Evolutionary conservation across 805 yeast species (phyloP).

Genomic region (Candida vaughaniae): DNA sequence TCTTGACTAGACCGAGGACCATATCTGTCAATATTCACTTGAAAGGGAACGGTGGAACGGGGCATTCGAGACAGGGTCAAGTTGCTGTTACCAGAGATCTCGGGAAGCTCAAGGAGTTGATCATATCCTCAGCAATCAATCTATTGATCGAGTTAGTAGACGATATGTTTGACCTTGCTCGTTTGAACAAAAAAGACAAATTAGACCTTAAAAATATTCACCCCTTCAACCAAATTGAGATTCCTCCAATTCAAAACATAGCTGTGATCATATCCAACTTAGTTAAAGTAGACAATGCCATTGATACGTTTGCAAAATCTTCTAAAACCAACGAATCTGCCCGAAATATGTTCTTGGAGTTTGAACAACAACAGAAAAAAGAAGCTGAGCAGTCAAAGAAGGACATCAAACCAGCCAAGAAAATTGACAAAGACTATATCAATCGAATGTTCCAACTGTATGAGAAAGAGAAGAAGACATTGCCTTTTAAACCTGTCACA

Average conservation of each 20-base stretch:
- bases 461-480: slow-evolving; percentile 5
- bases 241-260: slow-evolving; percentile 48
- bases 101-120: slow-evolving; percentile 30
- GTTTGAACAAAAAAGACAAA: slow-evolving; percentile 21
- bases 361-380: slow-evolving; percentile 12
- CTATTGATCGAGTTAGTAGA: slow-evolving; percentile 42
- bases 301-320: slow-evolving; percentile 8
- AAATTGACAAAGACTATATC: slow-evolving; percentile 25
- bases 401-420: slow-evolving; percentile 5
- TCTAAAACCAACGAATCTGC: neutral
- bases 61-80: slow-evolving; percentile 41
- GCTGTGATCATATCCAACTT: slow-evolving; percentile 48
- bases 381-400: neutral
- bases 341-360: slow-evolving; percentile 15
- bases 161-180: slow-evolving; percentile 18
- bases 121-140: slow-evolving; percentile 31
- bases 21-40: slow-evolving; percentile 39
- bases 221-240: slow-evolving; percentile 19
- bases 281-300: slow-evolving; percentile 23
- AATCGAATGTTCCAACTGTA: slow-evolving; percentile 25
- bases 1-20: slow-evolving; percentile 50
- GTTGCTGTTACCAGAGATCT: slow-evolving; percentile 36
- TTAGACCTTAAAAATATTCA: slow-evolving; percentile 12
- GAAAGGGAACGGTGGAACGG: slow-evolving; percentile 8
- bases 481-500: neutral